phyloP scores from a whole-genome alignment of 306 rosid genomes.

The Begonia masoniana region DNA sequence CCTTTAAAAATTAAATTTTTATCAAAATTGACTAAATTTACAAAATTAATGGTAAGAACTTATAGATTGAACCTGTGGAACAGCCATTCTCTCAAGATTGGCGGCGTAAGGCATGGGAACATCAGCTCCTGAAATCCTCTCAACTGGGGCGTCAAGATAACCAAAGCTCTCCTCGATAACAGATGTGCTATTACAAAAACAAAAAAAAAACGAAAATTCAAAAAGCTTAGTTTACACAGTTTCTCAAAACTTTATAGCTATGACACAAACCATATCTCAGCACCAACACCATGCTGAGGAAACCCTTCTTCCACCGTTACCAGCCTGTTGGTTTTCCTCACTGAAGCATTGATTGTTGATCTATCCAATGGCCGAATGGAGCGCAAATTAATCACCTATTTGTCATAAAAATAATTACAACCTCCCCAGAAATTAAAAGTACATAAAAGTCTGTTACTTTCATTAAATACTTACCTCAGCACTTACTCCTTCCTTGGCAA shows the following conservation, averaged over 20 bases:
- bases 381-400: constrained; percentile 77
- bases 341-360: constrained; percentile 79
- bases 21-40: background rate
- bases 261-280: constrained; percentile 80
- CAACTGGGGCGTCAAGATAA: constrained; percentile 94
- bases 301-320: constrained; percentile 97
- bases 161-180: constrained; percentile 93
- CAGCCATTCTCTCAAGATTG: constrained; percentile 92
- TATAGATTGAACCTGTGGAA: constrained; percentile 65
- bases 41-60: background rate
- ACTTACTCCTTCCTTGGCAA: constrained; percentile 81
- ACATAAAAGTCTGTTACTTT: background rate
- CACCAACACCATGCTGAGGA: constrained; percentile 99
- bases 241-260: constrained; percentile 9
- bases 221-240: background rate
- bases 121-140: constrained; percentile 93
- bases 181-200: constrained; percentile 47
- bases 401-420: constrained; percentile 9
- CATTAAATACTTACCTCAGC: constrained; percentile 61
- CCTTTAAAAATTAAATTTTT: background rate
- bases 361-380: constrained; percentile 94
- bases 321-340: constrained; percentile 85
- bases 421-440: too few relatives aligned
- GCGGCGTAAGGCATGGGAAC: constrained; percentile 99
- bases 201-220: constrained; percentile 11